Evolutionary conservation across 169 alveolate species (phyloP).

Genomic region (Eimeria acervulina): DNA sequence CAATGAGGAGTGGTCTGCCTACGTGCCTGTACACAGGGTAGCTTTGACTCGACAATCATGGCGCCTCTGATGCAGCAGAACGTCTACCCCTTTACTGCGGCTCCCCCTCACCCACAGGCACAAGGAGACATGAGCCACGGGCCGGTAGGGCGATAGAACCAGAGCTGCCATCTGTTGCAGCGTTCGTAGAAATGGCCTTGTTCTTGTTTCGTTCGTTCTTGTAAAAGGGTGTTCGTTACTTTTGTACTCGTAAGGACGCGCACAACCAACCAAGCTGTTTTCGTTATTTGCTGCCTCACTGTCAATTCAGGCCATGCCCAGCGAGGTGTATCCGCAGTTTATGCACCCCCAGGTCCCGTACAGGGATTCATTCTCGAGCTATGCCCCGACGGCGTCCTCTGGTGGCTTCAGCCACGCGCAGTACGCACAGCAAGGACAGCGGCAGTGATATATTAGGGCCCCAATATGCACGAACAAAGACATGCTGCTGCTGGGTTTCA

Average conservation of each 20-base stretch:
- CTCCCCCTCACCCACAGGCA: constrained; percentile 69
- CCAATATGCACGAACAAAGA: not conserved
- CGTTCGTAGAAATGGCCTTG: too few species aligned
- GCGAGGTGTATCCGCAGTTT: constrained; percentile 69
- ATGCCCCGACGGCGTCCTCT: constrained; percentile 65
- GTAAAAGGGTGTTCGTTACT: not conserved
- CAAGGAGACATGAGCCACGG: constrained; percentile 26
- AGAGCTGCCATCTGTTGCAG: not conserved
- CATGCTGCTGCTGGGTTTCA: not conserved
- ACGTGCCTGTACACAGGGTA: constrained; percentile 31
- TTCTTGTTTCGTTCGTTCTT: not conserved
- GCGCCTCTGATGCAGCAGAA: constrained; percentile 82
- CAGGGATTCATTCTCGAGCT: constrained; percentile 68
- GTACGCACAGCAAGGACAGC: constrained; percentile 45
- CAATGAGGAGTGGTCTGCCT: not conserved
- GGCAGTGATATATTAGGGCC: not conserved
- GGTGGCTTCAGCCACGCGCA: constrained; percentile 46
- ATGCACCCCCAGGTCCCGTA: constrained; percentile 72
- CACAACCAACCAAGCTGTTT: not conserved
- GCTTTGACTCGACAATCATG: constrained; percentile 71
- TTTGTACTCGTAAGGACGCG: not conserved
- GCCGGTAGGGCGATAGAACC: constrained; percentile 1
- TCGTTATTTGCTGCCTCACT: not conserved
- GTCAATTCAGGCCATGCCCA: constrained; percentile 60
- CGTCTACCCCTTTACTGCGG: constrained; percentile 52